Evolutionary conservation across 2,329 filamentous ascomycete genomes (phyloP), one percentile per base, ranked within the genome.

Genomic region (Pseudogymnoascus sp.): DNA sequence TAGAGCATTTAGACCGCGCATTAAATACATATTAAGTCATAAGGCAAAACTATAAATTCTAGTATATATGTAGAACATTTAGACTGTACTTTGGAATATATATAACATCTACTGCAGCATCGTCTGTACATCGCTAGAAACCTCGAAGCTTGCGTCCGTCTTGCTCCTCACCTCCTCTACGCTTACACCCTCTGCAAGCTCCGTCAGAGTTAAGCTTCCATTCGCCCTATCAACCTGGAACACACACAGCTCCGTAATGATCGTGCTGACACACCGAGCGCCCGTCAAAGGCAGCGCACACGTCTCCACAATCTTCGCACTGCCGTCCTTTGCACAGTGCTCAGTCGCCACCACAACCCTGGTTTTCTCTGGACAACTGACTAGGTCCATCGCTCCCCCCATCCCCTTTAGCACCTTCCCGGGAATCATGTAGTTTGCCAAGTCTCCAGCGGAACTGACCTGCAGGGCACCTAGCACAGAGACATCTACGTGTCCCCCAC

Each of bases 351-450:
- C 86, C 3, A 90, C 85, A 68, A 90, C 88, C 79, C 88, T 89
- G 67, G 87, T 90, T 69, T 82, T 80, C 68, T 88, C 84, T 0
- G 87, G 87, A 75, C 89, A 89, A 38, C 84, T 86, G 9, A 90
- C 86, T 6, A 90, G 77, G 72, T 90, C 87, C 87, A 90, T 90
- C 16, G 87, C 87, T 28, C 87, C 87, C 65, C 91, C 91, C 87
- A 96, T 95, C 16, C 91, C 91, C 80, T 95, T 95, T 76, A 92
- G 86, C 9, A 91, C 85, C 76, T 93, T 95, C 23, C 91, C 91
- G 0, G 91, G 91, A 66, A 96, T 89, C 88, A 95, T 95, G 80
- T 91, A 96, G 76, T 95, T 95, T 53, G 91, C 91, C 62, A 96
- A 77, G 72, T 96, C 91, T 25, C 91, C 91, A 2, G 83, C 80